Conservation (phyloP, 352 stramenopile genomes). For the Globisporangium yorkense region DNA sequence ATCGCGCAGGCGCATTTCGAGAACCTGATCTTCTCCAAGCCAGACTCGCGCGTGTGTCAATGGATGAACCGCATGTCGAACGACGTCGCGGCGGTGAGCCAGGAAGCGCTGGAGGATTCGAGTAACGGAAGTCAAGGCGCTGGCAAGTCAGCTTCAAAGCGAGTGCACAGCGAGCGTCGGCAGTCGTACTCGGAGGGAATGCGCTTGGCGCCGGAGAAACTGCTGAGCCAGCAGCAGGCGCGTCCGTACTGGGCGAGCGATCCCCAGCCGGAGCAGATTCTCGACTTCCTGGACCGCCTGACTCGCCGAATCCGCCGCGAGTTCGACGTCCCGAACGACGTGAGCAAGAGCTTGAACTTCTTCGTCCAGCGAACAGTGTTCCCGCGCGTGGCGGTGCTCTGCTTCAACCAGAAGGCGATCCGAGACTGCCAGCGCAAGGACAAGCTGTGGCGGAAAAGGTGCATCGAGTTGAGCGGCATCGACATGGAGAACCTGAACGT, state of each 20-base stretch:
- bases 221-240: constrained; percentile 13
- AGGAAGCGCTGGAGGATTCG: constrained; percentile 45
- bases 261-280: constrained; percentile 62
- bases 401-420: constrained; percentile 61
- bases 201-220: not conserved
- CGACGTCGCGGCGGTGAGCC: constrained; percentile 51
- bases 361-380: constrained; percentile 80
- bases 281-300: constrained; percentile 69
- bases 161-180: constrained; percentile 4
- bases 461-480: constrained; percentile 49
- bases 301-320: constrained; percentile 64
- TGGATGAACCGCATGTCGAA: constrained; percentile 59
- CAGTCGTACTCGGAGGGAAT: constrained; percentile 11
- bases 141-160: not conserved
- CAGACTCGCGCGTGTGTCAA: constrained; percentile 64
- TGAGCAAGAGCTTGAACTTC: constrained; percentile 71
- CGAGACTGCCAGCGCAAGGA: constrained; percentile 79
- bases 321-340: constrained; percentile 61
- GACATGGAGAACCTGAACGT: constrained; percentile 66
- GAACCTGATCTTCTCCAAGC: constrained; percentile 71
- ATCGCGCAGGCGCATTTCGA: constrained; percentile 84
- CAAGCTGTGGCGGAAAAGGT: constrained; percentile 79
- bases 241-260: constrained; percentile 43
- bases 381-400: constrained; percentile 61
- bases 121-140: not conserved